These are phyloP conservation scores for Pyronema domesticum DNA, from an alignment of 495 filamentous ascomycete genomes.

Conservation along the genomic window DNA sequence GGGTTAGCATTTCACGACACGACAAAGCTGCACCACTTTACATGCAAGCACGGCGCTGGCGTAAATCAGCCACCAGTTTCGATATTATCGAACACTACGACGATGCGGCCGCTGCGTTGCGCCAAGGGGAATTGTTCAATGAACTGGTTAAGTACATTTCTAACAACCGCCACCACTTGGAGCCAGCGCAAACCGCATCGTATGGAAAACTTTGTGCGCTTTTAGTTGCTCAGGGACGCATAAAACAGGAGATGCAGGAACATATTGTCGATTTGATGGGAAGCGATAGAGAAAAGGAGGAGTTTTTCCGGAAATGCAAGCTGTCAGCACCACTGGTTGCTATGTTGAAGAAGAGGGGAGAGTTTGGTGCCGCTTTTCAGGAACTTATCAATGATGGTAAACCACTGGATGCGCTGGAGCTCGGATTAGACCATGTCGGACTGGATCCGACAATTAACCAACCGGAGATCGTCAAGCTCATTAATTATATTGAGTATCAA, in stretches of 20 bases:
- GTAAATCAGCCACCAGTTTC: constrained; percentile 4
- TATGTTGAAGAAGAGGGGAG: background rate
- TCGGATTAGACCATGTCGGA: background rate
- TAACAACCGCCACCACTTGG: background rate
- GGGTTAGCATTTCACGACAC: constrained; percentile 4
- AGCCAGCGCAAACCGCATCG: background rate
- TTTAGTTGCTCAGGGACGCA: constrained; percentile 10
- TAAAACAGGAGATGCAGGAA: constrained; percentile 3
- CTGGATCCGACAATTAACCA: background rate
- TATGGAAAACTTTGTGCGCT: constrained; percentile 10
- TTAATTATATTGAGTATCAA: background rate
- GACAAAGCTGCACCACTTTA: constrained; percentile 8
- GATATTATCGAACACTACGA: background rate
- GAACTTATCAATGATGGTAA: background rate
- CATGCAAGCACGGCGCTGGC: background rate
- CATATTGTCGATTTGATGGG: background rate
- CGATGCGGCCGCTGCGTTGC: constrained; percentile 7
- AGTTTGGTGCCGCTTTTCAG: background rate
- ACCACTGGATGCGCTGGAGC: background rate
- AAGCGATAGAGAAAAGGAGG: constrained; percentile 9
- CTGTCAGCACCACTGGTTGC: constrained; percentile 4
- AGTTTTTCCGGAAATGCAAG: constrained; percentile 9
- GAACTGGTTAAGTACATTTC: constrained; percentile 6
- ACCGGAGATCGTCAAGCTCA: background rate
- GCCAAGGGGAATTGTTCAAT: constrained; percentile 4